These are phyloP conservation scores for Rusavskia elegans DNA, from an alignment of 495 filamentous ascomycete species.

Conservation along the genomic window DNA sequence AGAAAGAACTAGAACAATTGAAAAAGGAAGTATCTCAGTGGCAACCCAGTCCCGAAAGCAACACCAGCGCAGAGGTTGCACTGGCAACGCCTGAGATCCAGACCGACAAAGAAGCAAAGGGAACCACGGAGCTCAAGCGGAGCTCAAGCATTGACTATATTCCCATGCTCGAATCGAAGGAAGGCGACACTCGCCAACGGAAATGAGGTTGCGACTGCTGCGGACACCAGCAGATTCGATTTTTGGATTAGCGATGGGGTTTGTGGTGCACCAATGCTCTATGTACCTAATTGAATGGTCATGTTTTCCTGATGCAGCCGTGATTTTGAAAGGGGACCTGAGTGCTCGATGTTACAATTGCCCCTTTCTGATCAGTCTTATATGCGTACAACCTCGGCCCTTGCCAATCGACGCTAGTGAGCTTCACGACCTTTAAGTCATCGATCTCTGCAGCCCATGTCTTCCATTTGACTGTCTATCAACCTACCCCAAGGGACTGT, in stretches of 20 bases:
- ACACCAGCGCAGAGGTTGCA: constrained; percentile 17
- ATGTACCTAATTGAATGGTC: neutral
- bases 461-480: too few species aligned
- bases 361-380: too few species aligned
- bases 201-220: neutral
- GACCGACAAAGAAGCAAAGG: neutral
- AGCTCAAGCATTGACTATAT: constrained; percentile 33
- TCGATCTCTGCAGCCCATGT: too few species aligned
- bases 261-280: neutral
- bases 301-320: too few species aligned
- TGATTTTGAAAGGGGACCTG: too few species aligned
- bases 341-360: too few species aligned
- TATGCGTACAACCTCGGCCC: too few species aligned
- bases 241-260: neutral
- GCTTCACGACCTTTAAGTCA: too few species aligned
- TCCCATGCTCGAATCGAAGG: constrained; percentile 34
- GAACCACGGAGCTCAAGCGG: neutral
- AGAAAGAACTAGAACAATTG: constrained; percentile 86
- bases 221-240: too few species aligned
- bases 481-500: too few species aligned
- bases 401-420: too few species aligned
- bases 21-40: constrained; percentile 81
- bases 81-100: constrained; percentile 20
- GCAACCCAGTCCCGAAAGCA: constrained; percentile 43
- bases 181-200: neutral